phyloP scores from a whole-genome alignment of 2,329 filamentous ascomycete genomes.

The Stemphylium beticola region DNA sequence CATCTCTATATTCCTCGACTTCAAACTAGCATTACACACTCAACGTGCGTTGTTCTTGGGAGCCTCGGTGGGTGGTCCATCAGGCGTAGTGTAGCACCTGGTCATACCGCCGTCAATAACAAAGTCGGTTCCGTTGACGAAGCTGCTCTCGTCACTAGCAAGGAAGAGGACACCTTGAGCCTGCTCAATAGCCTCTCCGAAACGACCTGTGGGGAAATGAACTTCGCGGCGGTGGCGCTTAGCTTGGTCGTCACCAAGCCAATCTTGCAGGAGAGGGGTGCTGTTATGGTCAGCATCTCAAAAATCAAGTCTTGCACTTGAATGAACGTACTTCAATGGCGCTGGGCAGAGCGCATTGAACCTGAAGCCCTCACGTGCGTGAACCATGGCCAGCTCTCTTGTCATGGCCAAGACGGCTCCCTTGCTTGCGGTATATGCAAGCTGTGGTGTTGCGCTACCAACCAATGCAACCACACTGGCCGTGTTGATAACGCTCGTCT shows the following conservation, averaged over 20 bases:
- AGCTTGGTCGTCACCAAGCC: slow-evolving; percentile 83
- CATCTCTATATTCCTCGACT: not conserved
- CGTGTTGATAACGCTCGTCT: slow-evolving; percentile 88
- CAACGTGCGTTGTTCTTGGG: slow-evolving; percentile 57
- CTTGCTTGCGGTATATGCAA: slow-evolving; percentile 94
- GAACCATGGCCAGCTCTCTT: slow-evolving; percentile 87
- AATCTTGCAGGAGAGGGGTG: slow-evolving; percentile 90
- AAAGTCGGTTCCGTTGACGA: slow-evolving; percentile 90
- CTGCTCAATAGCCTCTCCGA: slow-evolving; percentile 93
- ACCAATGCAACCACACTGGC: slow-evolving; percentile 88
- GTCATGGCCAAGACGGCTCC: slow-evolving; percentile 90
- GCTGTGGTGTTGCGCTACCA: slow-evolving; percentile 83
- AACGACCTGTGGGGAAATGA: slow-evolving; percentile 86
- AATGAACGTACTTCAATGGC: slow-evolving; percentile 71
- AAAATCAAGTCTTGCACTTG: not conserved
- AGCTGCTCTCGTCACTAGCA: slow-evolving; percentile 85
- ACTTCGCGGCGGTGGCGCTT: slow-evolving; percentile 85
- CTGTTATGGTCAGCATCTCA: slow-evolving; percentile 44
- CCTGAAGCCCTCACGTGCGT: slow-evolving; percentile 85
- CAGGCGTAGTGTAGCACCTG: slow-evolving; percentile 77
- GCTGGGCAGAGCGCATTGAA: slow-evolving; percentile 93
- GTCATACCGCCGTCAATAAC: slow-evolving; percentile 96
- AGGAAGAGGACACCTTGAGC: slow-evolving; percentile 87
- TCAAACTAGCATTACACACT: not conserved
- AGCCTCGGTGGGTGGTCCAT: slow-evolving; percentile 61